A percentile compares a stretch with the other conserved stretches of the same genome.
phyloP scores from a whole-genome alignment of 805 yeast species.

The Hanseniaspora vineae region DNA sequence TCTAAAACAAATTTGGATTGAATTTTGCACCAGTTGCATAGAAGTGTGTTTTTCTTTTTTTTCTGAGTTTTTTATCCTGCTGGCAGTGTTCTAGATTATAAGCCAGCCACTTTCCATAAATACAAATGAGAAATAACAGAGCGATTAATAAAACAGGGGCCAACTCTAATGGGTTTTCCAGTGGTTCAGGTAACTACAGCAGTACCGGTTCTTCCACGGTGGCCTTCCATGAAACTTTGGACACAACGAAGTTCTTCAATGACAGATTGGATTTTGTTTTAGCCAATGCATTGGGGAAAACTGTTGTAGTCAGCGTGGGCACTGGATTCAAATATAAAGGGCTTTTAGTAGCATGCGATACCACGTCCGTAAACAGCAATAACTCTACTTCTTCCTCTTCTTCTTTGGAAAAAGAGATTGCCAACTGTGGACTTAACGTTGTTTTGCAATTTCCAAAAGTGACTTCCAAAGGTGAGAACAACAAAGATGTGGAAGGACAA shows the following conservation, averaged over 20 bases:
- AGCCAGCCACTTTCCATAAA: too few relatives aligned
- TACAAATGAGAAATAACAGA: background rate
- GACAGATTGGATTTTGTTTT: conserved; percentile 46
- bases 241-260: conserved; percentile 27
- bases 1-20: too few relatives aligned
- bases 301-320: conserved; percentile 43
- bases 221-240: conserved; percentile 16
- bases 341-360: conserved; percentile 36
- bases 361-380: conserved; percentile 5
- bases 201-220: conserved; percentile 1
- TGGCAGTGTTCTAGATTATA: too few relatives aligned
- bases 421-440: conserved; percentile 38
- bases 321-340: conserved; percentile 54
- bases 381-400: background rate
- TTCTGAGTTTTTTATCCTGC: too few relatives aligned
- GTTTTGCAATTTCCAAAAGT: conserved; percentile 40
- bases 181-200: conserved; percentile 2
- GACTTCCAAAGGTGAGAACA: conserved; percentile 9
- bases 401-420: conserved; percentile 9
- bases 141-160: background rate
- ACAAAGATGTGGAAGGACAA: conserved; percentile 22
- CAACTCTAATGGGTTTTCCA: background rate
- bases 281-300: conserved; percentile 46
- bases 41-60: too few relatives aligned
- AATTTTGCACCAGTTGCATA: too few relatives aligned